Evolutionary conservation across 164 flowering plant species (phyloP), one percentile per base, ranked within the genome.

Genomic region (Dillenia suffruticosa): DNA sequence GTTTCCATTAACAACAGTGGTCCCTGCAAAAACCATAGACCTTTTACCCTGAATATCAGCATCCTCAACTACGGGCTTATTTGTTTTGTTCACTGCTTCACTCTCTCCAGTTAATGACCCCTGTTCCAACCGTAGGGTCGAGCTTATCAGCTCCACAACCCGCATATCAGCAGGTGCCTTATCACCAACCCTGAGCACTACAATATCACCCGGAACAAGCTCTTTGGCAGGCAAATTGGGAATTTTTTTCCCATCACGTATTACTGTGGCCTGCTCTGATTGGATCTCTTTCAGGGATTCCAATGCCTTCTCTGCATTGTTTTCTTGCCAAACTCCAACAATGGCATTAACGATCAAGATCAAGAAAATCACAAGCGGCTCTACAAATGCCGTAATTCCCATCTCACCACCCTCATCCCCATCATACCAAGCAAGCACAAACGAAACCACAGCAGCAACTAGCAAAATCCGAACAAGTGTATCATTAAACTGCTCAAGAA

Each of bases 251-350:
- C 74, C 72, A 19, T 82, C 71, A 5, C 87, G 78, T 44, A 76
- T 56, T 14, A 79, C 81, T 5, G 73, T 48, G 0, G 84, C 84
- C 1, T 64, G 66, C 65, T 78, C 87, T 0, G 81, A 81, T 24
- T 83, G 87, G 48, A 83, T 76, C 62, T 83, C 84, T 57, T 80
- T 83, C 8, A 83, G 77, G 4, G 84, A 84, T 56, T 83, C 87
- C 44, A 83, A 53, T 8, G 87, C 87, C 66, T 83, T 83, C 70
- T 83, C 87, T 0, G 84, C 84, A 55, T 81, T 83, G 61, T 60
- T 80, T 73, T 82, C 87, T 57, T 82, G 87, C 87, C 87, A 82
- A 46, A 82, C 78, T 5, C 87, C 84, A 24, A 82, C 87, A 45
- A 74, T 64, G 1, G 87, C 84, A 52, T 82, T 82, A 7, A 78